A percentile compares a stretch with the other conserved stretches of the same genome.
These are phyloP conservation scores for Silene conica DNA, from an alignment of 148 eudicot species.

Conservation along the genomic window DNA sequence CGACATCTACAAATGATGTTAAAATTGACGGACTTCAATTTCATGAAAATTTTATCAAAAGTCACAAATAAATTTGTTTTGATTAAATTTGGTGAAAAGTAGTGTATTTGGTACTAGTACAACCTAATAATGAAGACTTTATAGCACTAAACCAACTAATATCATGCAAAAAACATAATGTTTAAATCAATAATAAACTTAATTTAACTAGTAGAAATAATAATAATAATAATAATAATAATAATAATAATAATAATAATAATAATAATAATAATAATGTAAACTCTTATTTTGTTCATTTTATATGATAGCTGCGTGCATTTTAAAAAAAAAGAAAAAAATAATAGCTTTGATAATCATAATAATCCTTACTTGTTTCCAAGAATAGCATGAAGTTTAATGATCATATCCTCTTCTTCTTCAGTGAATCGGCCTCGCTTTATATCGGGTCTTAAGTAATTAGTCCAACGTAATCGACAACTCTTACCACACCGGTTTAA, in stretches of 20 bases:
- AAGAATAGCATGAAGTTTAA: constrained; percentile 58
- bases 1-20: no score
- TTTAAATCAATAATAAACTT: no score
- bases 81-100: background rate
- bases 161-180: background rate
- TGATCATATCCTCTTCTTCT: constrained; percentile 50
- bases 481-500: constrained; percentile 70
- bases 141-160: background rate
- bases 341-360: no score
- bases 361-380: constrained; percentile 49
- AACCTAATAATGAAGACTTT: background rate
- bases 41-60: no score
- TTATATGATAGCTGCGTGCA: no score
- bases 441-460: constrained; percentile 57
- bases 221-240: no score
- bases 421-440: constrained; percentile 53
- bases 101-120: constrained; percentile 7
- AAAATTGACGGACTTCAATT: no score
- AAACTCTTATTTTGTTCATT: no score
- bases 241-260: no score
- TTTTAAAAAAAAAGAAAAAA: no score
- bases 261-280: no score
- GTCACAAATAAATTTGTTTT: background rate
- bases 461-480: constrained; percentile 63
- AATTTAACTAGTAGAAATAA: background rate